These are phyloP conservation scores for Acer negundo DNA, from an alignment of 345 rosid species.

Conservation along the genomic window DNA sequence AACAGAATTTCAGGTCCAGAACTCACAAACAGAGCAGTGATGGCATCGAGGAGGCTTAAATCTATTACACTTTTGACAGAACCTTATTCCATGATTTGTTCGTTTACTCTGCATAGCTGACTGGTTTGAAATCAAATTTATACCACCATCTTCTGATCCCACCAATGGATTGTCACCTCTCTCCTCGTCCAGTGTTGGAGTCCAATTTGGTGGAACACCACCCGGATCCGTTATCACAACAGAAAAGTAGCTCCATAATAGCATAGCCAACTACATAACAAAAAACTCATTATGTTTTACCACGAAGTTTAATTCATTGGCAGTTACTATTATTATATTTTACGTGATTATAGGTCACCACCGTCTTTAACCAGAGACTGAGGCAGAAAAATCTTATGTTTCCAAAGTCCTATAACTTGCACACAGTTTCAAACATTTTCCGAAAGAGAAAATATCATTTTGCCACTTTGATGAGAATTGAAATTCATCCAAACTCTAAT, in stretches of 20 bases:
- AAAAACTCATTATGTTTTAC: constrained; percentile 9
- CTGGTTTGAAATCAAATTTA: constrained; percentile 25
- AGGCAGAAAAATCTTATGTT: neutral
- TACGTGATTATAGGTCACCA: neutral
- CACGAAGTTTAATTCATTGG: constrained; percentile 2
- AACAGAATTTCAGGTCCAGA: neutral
- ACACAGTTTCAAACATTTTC: neutral
- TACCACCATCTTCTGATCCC: constrained; percentile 20
- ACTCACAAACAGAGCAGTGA: constrained; percentile 88
- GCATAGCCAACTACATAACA: constrained; percentile 62
- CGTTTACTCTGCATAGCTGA: constrained; percentile 30
- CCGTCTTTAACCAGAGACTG: too few species aligned
- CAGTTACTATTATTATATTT: constrained; percentile 5
- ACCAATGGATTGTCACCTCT: constrained; percentile 44
- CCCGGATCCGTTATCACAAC: constrained; percentile 82
- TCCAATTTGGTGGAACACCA: constrained; percentile 75
- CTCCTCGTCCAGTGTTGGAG: constrained; percentile 63
- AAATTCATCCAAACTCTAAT: neutral
- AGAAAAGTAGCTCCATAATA: constrained; percentile 76
- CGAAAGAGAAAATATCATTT: neutral
- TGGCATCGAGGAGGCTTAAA: constrained; percentile 76
- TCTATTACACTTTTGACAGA: constrained; percentile 71
- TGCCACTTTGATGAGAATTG: neutral
- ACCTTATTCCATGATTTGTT: constrained; percentile 41
- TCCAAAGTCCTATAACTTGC: neutral